A percentile compares a stretch with the other conserved stretches of the same genome.
Conservation (phyloP, 169 alveolate species). For the Plasmodium coatneyi region DNA sequence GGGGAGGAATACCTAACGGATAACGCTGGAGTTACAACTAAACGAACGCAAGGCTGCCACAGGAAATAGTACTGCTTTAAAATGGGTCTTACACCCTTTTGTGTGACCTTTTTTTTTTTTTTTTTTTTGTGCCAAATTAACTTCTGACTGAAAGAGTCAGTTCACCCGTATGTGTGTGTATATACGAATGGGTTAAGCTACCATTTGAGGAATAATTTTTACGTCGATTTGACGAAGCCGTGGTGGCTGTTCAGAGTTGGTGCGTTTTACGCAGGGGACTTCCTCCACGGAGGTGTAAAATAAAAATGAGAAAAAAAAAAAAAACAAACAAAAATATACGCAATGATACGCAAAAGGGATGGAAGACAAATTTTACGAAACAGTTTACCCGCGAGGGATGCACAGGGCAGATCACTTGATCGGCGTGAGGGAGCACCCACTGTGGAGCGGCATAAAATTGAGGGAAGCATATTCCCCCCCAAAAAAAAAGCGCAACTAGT, state of each 20-base stretch:
- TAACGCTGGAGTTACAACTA: not conserved
- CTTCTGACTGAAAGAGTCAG: not conserved
- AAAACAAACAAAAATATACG: not conserved
- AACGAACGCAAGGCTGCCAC: not conserved
- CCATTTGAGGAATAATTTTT: not conserved
- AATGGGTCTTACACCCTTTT: not conserved
- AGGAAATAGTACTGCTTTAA: not conserved
- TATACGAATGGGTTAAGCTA: not conserved
- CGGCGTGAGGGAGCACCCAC: not conserved
- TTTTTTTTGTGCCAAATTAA: not conserved
- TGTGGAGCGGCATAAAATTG: not conserved
- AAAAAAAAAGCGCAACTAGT: conserved; percentile 27
- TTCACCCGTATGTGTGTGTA: not conserved
- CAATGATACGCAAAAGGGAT: not conserved
- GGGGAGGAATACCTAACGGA: not conserved
- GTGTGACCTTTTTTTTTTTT: not conserved
- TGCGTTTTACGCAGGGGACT: not conserved
- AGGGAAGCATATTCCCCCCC: not conserved
- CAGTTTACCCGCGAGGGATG: not conserved
- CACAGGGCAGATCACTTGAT: not conserved
- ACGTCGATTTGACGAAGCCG: not conserved
- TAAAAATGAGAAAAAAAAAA: not conserved
- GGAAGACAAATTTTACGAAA: not conserved
- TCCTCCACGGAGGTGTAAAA: not conserved
- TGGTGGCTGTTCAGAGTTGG: not conserved